phyloP scores from a whole-genome alignment of 352 stramenopile genomes.

The Pythium brachiatum region DNA sequence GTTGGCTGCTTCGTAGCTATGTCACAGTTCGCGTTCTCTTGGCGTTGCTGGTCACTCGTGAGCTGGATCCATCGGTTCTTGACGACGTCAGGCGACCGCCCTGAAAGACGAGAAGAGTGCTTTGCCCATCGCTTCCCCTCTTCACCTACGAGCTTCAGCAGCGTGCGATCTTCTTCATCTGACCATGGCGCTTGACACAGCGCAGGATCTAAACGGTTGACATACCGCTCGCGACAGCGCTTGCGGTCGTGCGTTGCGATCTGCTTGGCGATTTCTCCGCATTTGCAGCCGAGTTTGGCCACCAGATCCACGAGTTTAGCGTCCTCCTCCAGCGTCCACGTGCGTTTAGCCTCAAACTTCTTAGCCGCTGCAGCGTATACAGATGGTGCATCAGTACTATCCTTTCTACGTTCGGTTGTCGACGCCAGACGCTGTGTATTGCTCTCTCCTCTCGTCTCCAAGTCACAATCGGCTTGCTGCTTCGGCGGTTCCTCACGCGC shows the following conservation, averaged over 20 bases:
- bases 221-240: slow-evolving; percentile 65
- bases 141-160: slow-evolving; percentile 35
- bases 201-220: slow-evolving; percentile 59
- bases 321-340: slow-evolving; percentile 56
- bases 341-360: slow-evolving; percentile 5
- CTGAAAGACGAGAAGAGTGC: slow-evolving; percentile 32
- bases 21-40: neutral
- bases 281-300: slow-evolving; percentile 31
- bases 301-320: slow-evolving; percentile 42
- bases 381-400: neutral
- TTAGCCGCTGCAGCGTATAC: neutral
- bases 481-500: neutral
- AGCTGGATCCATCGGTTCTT: slow-evolving; percentile 54
- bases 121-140: slow-evolving; percentile 34
- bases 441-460: neutral
- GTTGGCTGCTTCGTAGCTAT: neutral
- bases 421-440: neutral
- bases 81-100: slow-evolving; percentile 45
- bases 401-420: neutral
- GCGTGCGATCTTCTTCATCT: slow-evolving; percentile 38
- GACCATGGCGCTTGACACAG: slow-evolving; percentile 39
- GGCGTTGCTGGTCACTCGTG: neutral
- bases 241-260: slow-evolving; percentile 57
- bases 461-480: neutral
- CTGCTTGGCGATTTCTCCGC: slow-evolving; percentile 37